Conservation (phyloP, 1,284 basidiomycete genomes). For the Hymenochaete sp. region DNA sequence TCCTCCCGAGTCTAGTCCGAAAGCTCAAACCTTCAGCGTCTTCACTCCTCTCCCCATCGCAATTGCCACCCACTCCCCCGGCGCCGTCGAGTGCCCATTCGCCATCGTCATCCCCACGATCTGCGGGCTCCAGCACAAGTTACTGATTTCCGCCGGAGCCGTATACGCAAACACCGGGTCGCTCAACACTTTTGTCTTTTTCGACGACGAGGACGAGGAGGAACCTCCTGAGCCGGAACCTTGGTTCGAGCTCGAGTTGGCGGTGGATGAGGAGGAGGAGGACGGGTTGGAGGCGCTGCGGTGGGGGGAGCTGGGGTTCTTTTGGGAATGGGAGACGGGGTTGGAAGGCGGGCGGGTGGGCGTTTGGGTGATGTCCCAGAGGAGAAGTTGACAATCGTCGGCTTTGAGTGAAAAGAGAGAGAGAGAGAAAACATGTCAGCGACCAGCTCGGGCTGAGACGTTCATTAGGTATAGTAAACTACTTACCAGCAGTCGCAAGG, state of each 20-base stretch:
- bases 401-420: constrained; percentile 36
- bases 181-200: constrained; percentile 55
- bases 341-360: constrained; percentile 29
- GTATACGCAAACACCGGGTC: constrained; percentile 81
- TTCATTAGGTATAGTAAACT: not conserved
- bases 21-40: constrained; percentile 70
- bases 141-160: constrained; percentile 72
- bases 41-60: constrained; percentile 79
- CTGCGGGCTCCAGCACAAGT: constrained; percentile 79
- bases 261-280: constrained; percentile 39
- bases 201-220: constrained; percentile 48
- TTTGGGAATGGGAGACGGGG: no score
- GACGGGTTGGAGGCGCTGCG: constrained; percentile 58
- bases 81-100: constrained; percentile 58
- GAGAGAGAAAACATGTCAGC: no score
- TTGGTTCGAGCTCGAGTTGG: not conserved
- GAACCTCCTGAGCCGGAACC: constrained; percentile 2
- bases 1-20: no score
- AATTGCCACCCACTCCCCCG: constrained; percentile 88
- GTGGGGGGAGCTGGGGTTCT: constrained; percentile 32
- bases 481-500: constrained; percentile 74
- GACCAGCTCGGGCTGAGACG: not conserved
- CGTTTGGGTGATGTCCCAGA: constrained; percentile 77
- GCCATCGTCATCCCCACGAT: constrained; percentile 68
- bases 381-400: constrained; percentile 83